Conservation (phyloP, 805 yeast species). For the Metschnikowia amazonensis region DNA sequence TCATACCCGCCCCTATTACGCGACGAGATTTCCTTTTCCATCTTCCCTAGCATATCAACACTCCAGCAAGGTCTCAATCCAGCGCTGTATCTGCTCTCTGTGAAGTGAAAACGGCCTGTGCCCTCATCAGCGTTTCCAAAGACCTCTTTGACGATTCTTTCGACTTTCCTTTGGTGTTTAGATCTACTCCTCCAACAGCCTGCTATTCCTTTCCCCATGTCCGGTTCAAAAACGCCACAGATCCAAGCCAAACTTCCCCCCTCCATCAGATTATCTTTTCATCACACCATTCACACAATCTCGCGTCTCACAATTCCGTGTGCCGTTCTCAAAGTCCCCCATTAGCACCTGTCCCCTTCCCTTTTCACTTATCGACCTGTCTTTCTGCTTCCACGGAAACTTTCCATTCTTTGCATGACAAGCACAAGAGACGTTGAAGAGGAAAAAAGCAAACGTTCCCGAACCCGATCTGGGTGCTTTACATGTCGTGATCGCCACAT, state of each 20-base stretch:
- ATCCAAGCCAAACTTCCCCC: slow-evolving; percentile 2
- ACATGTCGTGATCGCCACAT: slow-evolving; percentile 65
- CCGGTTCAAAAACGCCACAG: slow-evolving; percentile 3
- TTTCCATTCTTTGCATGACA: slow-evolving; percentile 4
- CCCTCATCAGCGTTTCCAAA: background rate
- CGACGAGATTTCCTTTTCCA: background rate
- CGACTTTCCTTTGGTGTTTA: slow-evolving; percentile 1
- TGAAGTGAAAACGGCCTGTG: slow-evolving; percentile 1
- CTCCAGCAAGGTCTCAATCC: background rate
- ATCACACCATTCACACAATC: background rate
- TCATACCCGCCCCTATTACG: slow-evolving; percentile 1
- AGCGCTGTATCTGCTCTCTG: background rate
- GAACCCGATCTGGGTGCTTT: slow-evolving; percentile 51
- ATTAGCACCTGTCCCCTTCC: background rate
- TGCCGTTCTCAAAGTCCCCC: background rate
- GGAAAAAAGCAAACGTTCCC: slow-evolving; percentile 25
- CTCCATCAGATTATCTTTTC: slow-evolving; percentile 4
- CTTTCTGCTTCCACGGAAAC: background rate
- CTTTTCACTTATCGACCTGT: background rate
- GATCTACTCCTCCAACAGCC: background rate
- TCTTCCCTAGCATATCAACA: background rate
- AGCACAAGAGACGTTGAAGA: slow-evolving; percentile 2
- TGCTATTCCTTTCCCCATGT: slow-evolving; percentile 2
- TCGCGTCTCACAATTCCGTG: slow-evolving; percentile 1
- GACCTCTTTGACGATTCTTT: background rate